These are phyloP conservation scores for Biscogniauxia sp. DNA, from an alignment of 2,329 filamentous ascomycete species.

Conservation along the genomic window DNA sequence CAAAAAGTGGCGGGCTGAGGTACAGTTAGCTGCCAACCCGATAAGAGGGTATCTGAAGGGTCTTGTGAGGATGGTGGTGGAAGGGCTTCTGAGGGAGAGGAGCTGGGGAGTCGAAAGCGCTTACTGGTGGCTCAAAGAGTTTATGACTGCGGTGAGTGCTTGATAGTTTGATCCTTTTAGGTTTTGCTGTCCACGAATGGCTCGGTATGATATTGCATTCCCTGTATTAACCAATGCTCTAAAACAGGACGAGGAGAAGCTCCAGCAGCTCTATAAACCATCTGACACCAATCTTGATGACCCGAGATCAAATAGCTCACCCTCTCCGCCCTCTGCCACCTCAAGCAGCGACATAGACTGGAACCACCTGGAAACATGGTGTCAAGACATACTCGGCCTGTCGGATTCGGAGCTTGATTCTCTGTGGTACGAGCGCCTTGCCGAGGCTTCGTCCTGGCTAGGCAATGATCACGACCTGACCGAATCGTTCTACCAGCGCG, in stretches of 20 bases:
- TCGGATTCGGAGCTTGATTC: conserved; percentile 18
- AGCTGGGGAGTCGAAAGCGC: conserved; percentile 4
- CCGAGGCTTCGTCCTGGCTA: conserved; percentile 5
- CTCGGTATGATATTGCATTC: no score
- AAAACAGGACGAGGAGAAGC: no score
- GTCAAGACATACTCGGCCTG: conserved; percentile 12
- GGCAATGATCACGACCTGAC: background rate
- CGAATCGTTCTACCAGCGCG: conserved; percentile 11
- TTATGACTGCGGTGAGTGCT: conserved; percentile 10
- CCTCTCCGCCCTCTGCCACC: no score
- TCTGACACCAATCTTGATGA: no score
- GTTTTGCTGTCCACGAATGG: no score
- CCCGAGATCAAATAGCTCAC: no score
- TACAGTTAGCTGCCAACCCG: conserved; percentile 14
- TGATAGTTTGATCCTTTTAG: no score
- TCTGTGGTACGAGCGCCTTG: conserved; percentile 26
- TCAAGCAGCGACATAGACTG: conserved; percentile 8
- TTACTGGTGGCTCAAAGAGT: conserved; percentile 7
- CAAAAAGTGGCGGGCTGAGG: conserved; percentile 18
- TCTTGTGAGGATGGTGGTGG: conserved; percentile 10
- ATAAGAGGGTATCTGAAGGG: conserved; percentile 14
- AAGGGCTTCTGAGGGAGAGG: conserved; percentile 10
- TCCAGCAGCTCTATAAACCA: no score
- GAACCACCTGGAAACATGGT: conserved; percentile 15
- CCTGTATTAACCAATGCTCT: no score